Base-by-base conservation (phyloP, 306 rosid species). In the Canavalia ensiformis region DNA sequence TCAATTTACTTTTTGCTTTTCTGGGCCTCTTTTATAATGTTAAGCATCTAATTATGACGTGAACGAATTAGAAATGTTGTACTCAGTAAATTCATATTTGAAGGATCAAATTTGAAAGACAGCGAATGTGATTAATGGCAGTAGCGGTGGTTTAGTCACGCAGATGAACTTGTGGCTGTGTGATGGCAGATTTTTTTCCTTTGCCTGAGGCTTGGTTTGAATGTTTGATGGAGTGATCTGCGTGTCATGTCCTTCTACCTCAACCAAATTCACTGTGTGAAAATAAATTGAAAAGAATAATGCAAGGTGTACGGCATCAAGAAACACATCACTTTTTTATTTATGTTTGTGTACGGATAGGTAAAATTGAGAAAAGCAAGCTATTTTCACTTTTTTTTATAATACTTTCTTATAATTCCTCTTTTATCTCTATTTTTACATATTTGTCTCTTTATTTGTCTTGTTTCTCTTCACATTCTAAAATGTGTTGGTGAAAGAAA, bases 101-200 rank as follows among this genome's bases (percentile, higher is more conserved):
- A 56, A 25, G 34, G 4, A 0, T 54, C 1, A 54, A 54, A 54
- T 2, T 28, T 0, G 34, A 28, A 28, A 56, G 62, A 56, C 3
- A 1, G 12, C 25, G 25, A 18, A 8, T 8, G 13, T 37, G 41
- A 37, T 37, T 37, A 37, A 37, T 37, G 28, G 3, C 2, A 0
- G 12, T 3, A 42, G 72, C 34, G 8, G 54, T 67, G 18, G 72
- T 25, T 67, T 4, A 5, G 54, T 42, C 8, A 67, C 51, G 54
- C 44, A 49, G 62, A 41, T 39, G 66, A 73, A 56, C 10, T 8
- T 52, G 77, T 72, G 77, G 77, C 35, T 37, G 64, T 35, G 77
- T 31, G 25, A 18, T 34, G 10, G 46, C 7, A 25, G 28, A 33
- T 29, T 3, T 34, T n/a, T 74, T 6, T 56, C 30, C 25, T 56